Percentiles rank a stretch among this genome's conserved stretches.
Conservation (phyloP, 1,284 basidiomycete genomes). For the Golubevia sp. region DNA sequence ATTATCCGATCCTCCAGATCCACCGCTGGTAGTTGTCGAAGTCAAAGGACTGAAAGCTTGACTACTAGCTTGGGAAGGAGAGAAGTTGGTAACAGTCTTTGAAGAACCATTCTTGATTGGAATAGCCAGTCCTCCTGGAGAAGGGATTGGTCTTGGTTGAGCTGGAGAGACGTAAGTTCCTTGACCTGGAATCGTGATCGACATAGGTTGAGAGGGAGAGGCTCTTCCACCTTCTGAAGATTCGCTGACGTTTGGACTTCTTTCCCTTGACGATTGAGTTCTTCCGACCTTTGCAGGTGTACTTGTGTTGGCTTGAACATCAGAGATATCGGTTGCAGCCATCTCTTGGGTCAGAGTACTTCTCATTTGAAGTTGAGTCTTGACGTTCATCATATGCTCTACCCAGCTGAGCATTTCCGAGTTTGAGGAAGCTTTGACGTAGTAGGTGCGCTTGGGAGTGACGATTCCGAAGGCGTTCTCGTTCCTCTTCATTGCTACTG, state of each 20-base stretch:
- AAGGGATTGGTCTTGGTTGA: slow-evolving; percentile 31
- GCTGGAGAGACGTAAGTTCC: slow-evolving; percentile 26
- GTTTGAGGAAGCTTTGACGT: slow-evolving; percentile 35
- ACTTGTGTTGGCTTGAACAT: not conserved
- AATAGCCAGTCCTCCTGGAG: too few relatives aligned
- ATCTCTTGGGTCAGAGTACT: slow-evolving; percentile 43
- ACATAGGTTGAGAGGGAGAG: slow-evolving; percentile 17
- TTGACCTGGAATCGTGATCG: slow-evolving; percentile 31
- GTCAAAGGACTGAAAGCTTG: slow-evolving; percentile 35
- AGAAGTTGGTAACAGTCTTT: too few relatives aligned
- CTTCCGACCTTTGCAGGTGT: not conserved
- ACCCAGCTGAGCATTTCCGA: slow-evolving; percentile 50
- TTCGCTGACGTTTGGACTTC: too few relatives aligned
- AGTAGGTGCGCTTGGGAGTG: slow-evolving; percentile 50
- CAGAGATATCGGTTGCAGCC: slow-evolving; percentile 26
- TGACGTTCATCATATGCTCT: slow-evolving; percentile 37
- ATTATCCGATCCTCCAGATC: not conserved
- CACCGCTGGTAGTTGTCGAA: slow-evolving; percentile 35
- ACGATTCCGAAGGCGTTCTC: slow-evolving; percentile 54
- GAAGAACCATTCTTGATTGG: too few relatives aligned
- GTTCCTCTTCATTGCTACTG: slow-evolving; percentile 51
- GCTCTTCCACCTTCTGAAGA: too few relatives aligned
- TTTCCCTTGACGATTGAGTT: too few relatives aligned
- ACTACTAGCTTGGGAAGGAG: slow-evolving; percentile 7
- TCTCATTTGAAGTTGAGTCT: slow-evolving; percentile 21